Conservation (phyloP, 495 filamentous ascomycete genomes). For the Trichoderma parareesei region DNA sequence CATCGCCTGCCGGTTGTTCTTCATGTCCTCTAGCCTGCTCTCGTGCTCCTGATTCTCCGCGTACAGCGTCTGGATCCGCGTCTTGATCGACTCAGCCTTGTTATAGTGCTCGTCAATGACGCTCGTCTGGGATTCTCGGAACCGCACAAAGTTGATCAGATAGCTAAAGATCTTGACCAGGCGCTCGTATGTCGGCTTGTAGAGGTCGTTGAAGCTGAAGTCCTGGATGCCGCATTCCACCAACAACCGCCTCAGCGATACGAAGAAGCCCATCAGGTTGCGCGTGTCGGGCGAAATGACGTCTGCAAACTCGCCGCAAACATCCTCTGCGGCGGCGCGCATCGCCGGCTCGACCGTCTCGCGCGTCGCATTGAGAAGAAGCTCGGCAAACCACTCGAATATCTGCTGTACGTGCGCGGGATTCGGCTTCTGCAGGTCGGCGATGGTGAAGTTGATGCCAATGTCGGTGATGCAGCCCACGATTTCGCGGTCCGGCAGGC, state of each 20-base stretch:
- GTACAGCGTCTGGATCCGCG: constrained; percentile 77
- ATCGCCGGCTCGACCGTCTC: constrained; percentile 92
- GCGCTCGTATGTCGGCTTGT: constrained; percentile 78
- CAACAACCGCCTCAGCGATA: constrained; percentile 66
- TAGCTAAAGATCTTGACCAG: constrained; percentile 90
- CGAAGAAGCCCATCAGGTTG: constrained; percentile 89
- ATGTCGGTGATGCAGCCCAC: constrained; percentile 96
- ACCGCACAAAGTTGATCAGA: constrained; percentile 95
- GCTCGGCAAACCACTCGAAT: constrained; percentile 93
- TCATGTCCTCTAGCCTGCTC: constrained; percentile 70
- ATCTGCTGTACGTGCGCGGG: constrained; percentile 90
- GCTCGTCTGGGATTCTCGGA: constrained; percentile 79
- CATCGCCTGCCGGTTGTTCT: constrained; percentile 62
- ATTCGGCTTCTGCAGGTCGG: constrained; percentile 88
- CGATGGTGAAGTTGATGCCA: constrained; percentile 76
- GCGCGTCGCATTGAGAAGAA: constrained; percentile 83
- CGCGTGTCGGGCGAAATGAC: constrained; percentile 79
- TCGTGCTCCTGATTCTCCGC: constrained; percentile 82
- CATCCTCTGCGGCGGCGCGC: constrained; percentile 77
- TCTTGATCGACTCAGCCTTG: constrained; percentile 74
- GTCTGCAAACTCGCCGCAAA: constrained; percentile 70
- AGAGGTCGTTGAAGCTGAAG: constrained; percentile 84
- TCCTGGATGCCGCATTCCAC: constrained; percentile 85
- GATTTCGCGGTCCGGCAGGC: constrained; percentile 78
- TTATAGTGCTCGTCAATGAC: constrained; percentile 90